Evolutionary conservation across 2,329 filamentous ascomycete genomes (phyloP).

Genomic region (Stemphylium lycopersici): DNA sequence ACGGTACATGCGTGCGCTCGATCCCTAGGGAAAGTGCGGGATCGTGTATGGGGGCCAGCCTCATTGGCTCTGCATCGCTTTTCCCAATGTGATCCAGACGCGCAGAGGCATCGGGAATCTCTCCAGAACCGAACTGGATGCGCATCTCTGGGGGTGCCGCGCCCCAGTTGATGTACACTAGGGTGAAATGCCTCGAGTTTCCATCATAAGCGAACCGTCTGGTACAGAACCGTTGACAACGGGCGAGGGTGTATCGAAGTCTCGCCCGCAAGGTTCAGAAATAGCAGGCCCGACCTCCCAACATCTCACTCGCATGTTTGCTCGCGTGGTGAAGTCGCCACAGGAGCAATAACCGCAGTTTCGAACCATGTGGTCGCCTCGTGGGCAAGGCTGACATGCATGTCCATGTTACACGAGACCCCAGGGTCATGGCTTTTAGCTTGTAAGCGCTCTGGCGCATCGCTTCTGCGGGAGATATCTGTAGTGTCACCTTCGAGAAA

Average conservation of each 20-base stretch:
- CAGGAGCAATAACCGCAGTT: conserved; percentile 3
- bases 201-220: conserved; percentile 1
- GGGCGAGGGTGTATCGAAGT: not conserved
- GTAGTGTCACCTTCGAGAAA: conserved; percentile 14
- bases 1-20: conserved; percentile 2
- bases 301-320: not conserved
- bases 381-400: conserved; percentile 26
- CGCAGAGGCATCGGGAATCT: conserved; percentile 4
- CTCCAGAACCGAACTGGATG: conserved; percentile 3
- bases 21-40: not conserved
- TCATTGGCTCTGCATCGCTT: not conserved
- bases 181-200: not conserved
- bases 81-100: conserved; percentile 3
- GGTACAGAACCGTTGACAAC: not conserved
- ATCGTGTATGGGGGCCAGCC: conserved; percentile 6
- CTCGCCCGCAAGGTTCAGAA: not conserved
- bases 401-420: conserved; percentile 7
- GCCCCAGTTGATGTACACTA: conserved; percentile 8
- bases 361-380: conserved; percentile 4
- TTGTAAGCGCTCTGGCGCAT: conserved; percentile 10
- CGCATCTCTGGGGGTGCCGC: conserved; percentile 6
- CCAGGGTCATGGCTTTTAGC: conserved; percentile 19
- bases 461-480: conserved; percentile 5
- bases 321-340: not conserved
- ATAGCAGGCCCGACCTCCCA: not conserved